Evolutionary conservation across 2,329 filamentous ascomycete species (phyloP).

Genomic region (Hypocrella siamensis): DNA sequence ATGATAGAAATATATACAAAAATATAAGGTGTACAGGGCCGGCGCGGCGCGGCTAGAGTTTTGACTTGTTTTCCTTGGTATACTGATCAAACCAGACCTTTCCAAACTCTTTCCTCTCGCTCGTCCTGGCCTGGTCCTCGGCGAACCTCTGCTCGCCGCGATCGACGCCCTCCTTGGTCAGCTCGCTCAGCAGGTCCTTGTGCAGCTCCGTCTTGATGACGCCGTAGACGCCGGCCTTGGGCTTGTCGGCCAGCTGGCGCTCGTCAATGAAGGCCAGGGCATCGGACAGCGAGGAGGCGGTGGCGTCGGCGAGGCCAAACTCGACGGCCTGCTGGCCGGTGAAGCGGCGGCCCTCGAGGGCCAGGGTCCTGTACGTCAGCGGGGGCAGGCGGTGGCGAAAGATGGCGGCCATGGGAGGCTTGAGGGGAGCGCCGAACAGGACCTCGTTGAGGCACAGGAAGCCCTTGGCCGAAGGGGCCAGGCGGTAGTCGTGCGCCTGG

Average conservation of each 20-base stretch:
- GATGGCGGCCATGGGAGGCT: constrained; percentile 56
- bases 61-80: constrained; percentile 23
- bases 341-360: constrained; percentile 61
- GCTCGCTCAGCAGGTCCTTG: constrained; percentile 41
- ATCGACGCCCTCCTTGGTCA: constrained; percentile 36
- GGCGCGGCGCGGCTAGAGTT: constrained; percentile 13
- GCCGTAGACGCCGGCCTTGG: constrained; percentile 51
- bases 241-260: constrained; percentile 43
- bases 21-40: not conserved
- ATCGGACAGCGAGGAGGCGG: constrained; percentile 42
- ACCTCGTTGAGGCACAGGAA: constrained; percentile 71
- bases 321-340: constrained; percentile 45
- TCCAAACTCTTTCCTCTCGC: constrained; percentile 25
- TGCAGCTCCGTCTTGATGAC: constrained; percentile 64
- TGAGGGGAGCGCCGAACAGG: constrained; percentile 61
- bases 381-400: constrained; percentile 54
- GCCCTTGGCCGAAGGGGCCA: constrained; percentile 56
- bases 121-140: constrained; percentile 20
- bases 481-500: constrained; percentile 72
- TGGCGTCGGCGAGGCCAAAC: constrained; percentile 50
- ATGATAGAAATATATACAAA: too few relatives aligned
- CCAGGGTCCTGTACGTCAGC: constrained; percentile 43
- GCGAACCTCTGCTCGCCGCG: constrained; percentile 33
- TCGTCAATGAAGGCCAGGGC: constrained; percentile 43
- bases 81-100: constrained; percentile 34